Evolutionary conservation across 1,139 yeast species (phyloP).

Genomic region (Geotrichum reessii): DNA sequence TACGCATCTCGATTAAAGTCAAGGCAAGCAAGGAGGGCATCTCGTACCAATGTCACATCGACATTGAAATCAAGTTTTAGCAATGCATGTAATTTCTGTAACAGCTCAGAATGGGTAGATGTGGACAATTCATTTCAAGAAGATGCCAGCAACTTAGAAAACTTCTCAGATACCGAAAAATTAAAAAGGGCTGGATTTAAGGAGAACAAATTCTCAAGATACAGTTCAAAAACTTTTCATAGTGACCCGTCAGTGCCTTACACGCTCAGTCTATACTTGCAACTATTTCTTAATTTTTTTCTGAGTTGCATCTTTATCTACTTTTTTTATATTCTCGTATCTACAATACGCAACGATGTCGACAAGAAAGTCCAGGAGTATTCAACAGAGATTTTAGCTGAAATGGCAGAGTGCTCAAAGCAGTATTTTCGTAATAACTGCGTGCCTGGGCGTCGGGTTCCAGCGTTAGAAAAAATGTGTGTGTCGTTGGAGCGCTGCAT

Average conservation of each 20-base stretch:
- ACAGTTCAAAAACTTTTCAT: slow-evolving; percentile 3
- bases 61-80: neutral
- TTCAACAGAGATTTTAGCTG: slow-evolving; percentile 53
- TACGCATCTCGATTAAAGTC: neutral
- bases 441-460: slow-evolving; percentile 46
- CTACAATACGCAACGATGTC: slow-evolving; percentile 65
- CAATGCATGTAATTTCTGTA: neutral
- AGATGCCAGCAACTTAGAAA: neutral
- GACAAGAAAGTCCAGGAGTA: slow-evolving; percentile 60
- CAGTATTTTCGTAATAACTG: slow-evolving; percentile 74
- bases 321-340: slow-evolving; percentile 49
- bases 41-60: neutral
- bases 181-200: neutral
- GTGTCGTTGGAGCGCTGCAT: slow-evolving; percentile 75
- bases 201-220: neutral
- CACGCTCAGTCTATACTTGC: slow-evolving; percentile 64
- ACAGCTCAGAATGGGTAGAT: slow-evolving; percentile 7
- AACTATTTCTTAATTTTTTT: slow-evolving; percentile 57
- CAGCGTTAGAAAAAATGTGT: slow-evolving; percentile 72
- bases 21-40: neutral
- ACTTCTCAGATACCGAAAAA: neutral
- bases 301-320: slow-evolving; percentile 53
- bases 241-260: slow-evolving; percentile 55
- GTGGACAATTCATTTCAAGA: neutral
- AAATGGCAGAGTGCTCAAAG: slow-evolving; percentile 64